Evolutionary conservation across 2,329 filamentous ascomycete genomes (phyloP), one percentile per base, ranked within the genome.

Genomic region (Achaetomium macrosporum): DNA sequence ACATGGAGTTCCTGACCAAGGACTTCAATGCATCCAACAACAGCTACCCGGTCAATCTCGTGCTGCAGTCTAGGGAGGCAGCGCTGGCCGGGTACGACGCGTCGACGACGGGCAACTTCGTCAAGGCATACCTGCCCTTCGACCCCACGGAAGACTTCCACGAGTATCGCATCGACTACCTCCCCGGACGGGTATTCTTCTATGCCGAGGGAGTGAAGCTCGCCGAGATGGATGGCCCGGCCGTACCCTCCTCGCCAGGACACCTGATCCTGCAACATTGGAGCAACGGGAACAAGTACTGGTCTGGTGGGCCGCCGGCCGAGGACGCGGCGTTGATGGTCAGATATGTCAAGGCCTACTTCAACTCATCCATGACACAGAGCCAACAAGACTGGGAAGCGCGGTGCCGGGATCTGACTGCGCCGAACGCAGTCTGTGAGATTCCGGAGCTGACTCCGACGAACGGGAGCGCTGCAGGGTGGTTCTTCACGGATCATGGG

Each of bases 141-240:
- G 73, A 85, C 57, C 85, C 87, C 0, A 81, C 82, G 0, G 65
- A 68, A 0, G 78, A 65, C 39, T 88, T 86, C 63, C 87, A 91
- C 68, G 87, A 91, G 69, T 90, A 90, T 64, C 84, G 88, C 36
- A 85, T 91, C 66, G 88, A 92, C 68, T 90, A 87, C 71, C 66
- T 83, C 15, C 76, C 79, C 0, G 74, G 73, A 0, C 72, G 72
- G 1, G 84, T 91, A 9, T 66, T 77, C 11, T 91, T 89, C 68
- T 90, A 84, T 64, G 83, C 82, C 2, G 87, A 91, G 65, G 79
- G 79, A 41, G 51, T 69, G 9, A 67, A 76, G 10, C 69, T 90
- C 13, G 74, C 77, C 30, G 71, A 74, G 44, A 83, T 87, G 73
- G 64, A 69, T 2, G 76, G 78, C 10, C 72, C 73, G 2, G 74